Evolutionary conservation across 805 yeast genomes (phyloP).

Genomic region (Groenewaldozyma salmanticensis): DNA sequence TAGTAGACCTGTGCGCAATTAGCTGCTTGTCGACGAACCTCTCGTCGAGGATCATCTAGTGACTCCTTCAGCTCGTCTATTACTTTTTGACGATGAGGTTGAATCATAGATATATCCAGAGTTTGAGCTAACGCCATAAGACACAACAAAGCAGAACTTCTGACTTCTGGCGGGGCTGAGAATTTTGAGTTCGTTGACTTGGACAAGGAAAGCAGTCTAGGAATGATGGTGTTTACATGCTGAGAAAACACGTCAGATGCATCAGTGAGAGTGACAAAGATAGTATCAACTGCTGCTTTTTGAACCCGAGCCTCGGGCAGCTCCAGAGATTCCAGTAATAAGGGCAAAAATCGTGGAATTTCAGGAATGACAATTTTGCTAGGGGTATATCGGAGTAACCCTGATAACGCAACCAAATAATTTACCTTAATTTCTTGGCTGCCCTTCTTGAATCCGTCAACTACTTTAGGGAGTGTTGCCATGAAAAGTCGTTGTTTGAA

Average conservation of each 20-base stretch:
- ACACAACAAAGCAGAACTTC: conserved; percentile 49
- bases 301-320: conserved; percentile 41
- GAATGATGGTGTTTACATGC: conserved; percentile 49
- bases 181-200: conserved; percentile 20
- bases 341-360: conserved; percentile 55
- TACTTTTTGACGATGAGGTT: conserved; percentile 43
- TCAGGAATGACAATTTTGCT: conserved; percentile 54
- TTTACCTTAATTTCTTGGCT: conserved; percentile 33
- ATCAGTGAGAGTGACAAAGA: conserved; percentile 47
- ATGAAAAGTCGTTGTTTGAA: conserved; percentile 77
- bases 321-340: conserved; percentile 55
- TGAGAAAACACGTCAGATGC: conserved; percentile 42
- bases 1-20: conserved; percentile 71
- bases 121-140: conserved; percentile 38
- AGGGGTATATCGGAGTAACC: conserved; percentile 56
- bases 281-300: conserved; percentile 51
- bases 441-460: conserved; percentile 34
- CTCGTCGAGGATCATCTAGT: conserved; percentile 66
- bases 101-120: conserved; percentile 32
- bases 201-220: conserved; percentile 36
- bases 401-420: conserved; percentile 56
- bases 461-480: conserved; percentile 45
- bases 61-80: conserved; percentile 39
- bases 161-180: conserved; percentile 41
- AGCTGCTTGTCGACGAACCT: conserved; percentile 64